phyloP scores from a whole-genome alignment of 768 basidiomycete genomes.

The Psilocybe cyanescens region DNA sequence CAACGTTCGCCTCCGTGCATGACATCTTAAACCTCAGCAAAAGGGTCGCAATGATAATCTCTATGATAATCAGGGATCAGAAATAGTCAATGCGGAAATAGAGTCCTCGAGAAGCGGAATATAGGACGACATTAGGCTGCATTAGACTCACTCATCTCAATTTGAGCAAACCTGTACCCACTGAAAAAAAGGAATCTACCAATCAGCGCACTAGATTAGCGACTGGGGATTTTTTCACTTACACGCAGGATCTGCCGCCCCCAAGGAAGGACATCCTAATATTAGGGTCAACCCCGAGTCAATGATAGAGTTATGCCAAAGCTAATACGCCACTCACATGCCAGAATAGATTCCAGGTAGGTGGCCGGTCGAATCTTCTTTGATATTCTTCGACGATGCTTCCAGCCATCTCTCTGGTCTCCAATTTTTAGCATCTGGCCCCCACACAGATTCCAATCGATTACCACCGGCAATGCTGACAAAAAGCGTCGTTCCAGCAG shows the following conservation, averaged over 20 bases:
- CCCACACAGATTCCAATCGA: conserved; percentile 54
- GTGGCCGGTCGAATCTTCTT: conserved; percentile 2
- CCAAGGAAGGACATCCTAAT: conserved; percentile 60
- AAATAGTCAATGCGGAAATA: background rate
- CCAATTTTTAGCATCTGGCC: conserved; percentile 51
- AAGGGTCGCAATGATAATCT: conserved; percentile 42
- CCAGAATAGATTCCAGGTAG: conserved; percentile 54
- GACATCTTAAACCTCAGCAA: conserved; percentile 40
- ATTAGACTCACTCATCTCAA: conserved; percentile 54
- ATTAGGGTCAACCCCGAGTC: background rate
- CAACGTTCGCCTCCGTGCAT: conserved; percentile 38
- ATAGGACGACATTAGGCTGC: background rate
- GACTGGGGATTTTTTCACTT: conserved; percentile 20
- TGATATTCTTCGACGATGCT: background rate
- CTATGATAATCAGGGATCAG: conserved; percentile 23
- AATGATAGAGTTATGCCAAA: conserved; percentile 4
- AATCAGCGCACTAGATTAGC: background rate
- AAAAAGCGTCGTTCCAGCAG: conserved; percentile 51
- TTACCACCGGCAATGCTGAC: conserved; percentile 52
- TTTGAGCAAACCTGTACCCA: conserved; percentile 57
- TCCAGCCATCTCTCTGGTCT: conserved; percentile 53
- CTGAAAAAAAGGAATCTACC: conserved; percentile 22
- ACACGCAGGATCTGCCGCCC: conserved; percentile 59
- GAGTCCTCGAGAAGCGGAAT: background rate
- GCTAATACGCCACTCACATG: conserved; percentile 40